These are phyloP conservation scores for Eucalyptus sideroxylon DNA, from an alignment of 345 rosid genomes.

Conservation along the genomic window DNA sequence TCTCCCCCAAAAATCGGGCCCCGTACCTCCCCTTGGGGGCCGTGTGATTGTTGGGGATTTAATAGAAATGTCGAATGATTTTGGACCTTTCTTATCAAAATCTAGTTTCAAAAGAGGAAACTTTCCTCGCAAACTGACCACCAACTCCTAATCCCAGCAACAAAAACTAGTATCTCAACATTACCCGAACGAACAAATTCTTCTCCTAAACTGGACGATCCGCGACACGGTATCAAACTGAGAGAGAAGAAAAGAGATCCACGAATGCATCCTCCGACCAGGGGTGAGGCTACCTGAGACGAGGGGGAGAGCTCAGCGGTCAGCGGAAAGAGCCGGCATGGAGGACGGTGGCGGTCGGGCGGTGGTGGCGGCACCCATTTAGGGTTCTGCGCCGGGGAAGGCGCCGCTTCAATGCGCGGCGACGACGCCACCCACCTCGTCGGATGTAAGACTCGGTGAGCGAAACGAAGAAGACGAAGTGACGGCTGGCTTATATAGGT, in stretches of 20 bases:
- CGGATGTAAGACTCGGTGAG: background rate
- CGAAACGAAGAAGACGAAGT: background rate
- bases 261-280: background rate
- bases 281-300: background rate
- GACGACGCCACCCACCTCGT: background rate
- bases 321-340: background rate
- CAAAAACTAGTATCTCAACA: background rate
- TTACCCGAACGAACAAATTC: background rate
- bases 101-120: background rate
- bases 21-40: background rate
- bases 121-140: background rate
- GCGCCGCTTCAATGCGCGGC: background rate
- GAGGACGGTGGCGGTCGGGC: background rate
- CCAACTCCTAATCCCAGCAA: background rate
- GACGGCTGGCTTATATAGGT: background rate
- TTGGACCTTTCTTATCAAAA: background rate
- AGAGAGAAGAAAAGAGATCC: background rate
- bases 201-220: background rate
- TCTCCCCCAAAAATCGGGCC: background rate
- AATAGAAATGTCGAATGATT: background rate
- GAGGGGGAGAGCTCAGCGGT: background rate
- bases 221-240: background rate
- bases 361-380: background rate
- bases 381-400: background rate
- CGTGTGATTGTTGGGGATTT: too few species aligned